Percentiles rank a stretch among this genome's conserved stretches.
Evolutionary conservation across 768 basidiomycete species (phyloP).

Genomic region (Xerocomellus dryophilus): DNA sequence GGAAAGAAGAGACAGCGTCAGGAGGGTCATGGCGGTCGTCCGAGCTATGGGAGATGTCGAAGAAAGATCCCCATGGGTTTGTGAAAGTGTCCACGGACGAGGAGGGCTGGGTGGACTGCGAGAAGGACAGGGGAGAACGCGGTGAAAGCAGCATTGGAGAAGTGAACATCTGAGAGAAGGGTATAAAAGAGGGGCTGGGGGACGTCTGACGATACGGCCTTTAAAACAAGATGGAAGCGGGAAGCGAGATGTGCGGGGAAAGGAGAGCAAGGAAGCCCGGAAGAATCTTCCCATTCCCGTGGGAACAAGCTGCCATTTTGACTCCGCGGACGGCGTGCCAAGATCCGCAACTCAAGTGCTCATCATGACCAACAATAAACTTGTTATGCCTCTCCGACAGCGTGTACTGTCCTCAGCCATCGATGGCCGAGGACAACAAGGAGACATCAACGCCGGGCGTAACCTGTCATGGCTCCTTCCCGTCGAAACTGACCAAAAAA

Average conservation of each 20-base stretch:
- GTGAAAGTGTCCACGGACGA: conserved; percentile 7
- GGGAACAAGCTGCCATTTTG: conserved; percentile 9
- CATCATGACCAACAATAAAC: too few relatives aligned
- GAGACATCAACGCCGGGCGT: not conserved
- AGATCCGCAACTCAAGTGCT: not conserved
- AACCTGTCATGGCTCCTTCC: not conserved
- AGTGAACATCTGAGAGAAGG: not conserved
- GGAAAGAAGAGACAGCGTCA: not conserved
- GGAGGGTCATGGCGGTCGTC: not conserved
- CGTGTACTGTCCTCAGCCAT: too few relatives aligned
- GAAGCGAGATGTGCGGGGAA: conserved; percentile 10
- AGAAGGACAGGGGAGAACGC: not conserved
- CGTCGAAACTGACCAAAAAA: not conserved
- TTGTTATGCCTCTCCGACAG: too few relatives aligned
- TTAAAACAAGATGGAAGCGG: not conserved
- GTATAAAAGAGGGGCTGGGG: not conserved
- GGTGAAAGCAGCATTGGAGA: conserved; percentile 5
- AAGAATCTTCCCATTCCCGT: conserved; percentile 20
- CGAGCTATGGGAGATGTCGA: not conserved
- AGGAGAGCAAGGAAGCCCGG: conserved; percentile 9
- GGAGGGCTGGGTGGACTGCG: conserved; percentile 6
- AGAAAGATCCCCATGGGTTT: conserved; percentile 10
- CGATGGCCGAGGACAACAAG: too few relatives aligned
- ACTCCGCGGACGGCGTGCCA: not conserved
- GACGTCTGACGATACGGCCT: not conserved